Conservation (phyloP, 306 rosid species). For the Sophora flavescens region DNA sequence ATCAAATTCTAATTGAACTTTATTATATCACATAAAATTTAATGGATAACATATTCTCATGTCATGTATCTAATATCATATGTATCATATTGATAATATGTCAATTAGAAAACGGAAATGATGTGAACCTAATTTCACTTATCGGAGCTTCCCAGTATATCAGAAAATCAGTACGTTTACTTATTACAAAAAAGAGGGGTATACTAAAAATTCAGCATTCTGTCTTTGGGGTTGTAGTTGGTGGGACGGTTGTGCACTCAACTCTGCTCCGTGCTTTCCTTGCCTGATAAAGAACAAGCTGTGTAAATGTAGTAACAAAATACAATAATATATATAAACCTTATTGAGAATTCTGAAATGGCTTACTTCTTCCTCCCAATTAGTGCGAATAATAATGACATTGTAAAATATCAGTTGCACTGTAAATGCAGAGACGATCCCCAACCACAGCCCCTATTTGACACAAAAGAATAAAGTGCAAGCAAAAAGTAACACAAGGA, state of each 20-base stretch:
- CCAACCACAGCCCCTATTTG: constrained; percentile 75
- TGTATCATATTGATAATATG: no score
- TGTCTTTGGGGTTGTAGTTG: constrained; percentile 17
- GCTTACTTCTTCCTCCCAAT: constrained; percentile 72
- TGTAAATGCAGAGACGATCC: constrained; percentile 68
- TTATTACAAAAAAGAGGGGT: background rate
- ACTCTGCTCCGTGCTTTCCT: constrained; percentile 56
- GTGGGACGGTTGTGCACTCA: constrained; percentile 13
- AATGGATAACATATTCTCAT: no score
- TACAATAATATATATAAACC: no score
- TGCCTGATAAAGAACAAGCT: constrained; percentile 47
- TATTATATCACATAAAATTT: no score
- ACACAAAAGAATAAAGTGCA: background rate
- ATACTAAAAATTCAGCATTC: background rate
- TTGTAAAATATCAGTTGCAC: constrained; percentile 64
- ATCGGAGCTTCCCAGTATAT: no score
- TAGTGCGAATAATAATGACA: constrained; percentile 55
- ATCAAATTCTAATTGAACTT: no score
- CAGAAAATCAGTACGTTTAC: no score
- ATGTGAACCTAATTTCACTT: no score
- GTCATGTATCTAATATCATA: no score
- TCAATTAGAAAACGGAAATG: no score
- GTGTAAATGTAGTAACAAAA: background rate
- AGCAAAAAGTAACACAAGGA: background rate
- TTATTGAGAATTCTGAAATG: background rate